Evolutionary conservation across 2,329 filamentous ascomycete species (phyloP).

Genomic region (Arthrobotrys megalospora): DNA sequence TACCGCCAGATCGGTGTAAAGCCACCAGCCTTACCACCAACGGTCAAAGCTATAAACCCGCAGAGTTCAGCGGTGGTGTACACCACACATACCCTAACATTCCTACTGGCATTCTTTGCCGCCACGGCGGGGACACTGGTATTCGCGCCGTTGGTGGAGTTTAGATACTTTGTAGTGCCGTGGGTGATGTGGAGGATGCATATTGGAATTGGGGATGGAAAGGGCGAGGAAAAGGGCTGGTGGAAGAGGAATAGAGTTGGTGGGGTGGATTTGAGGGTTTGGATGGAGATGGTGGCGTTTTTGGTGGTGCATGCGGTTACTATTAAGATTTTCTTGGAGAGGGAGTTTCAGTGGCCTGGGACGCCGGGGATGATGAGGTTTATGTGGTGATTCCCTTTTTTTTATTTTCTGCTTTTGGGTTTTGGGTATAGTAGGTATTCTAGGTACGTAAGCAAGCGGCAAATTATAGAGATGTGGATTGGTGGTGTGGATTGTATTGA

Average conservation of each 20-base stretch:
- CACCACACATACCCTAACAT: conserved; percentile 70
- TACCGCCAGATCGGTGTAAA: conserved; percentile 74
- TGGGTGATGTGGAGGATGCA: conserved; percentile 94
- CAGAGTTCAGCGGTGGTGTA: conserved; percentile 68
- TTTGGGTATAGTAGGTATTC: background rate
- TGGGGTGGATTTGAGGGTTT: conserved; percentile 68
- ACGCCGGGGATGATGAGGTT: conserved; percentile 79
- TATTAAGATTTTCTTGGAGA: conserved; percentile 79
- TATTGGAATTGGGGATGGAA: conserved; percentile 67
- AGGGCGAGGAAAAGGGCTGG: conserved; percentile 18
- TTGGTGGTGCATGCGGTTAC: conserved; percentile 76
- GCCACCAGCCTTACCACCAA: conserved; percentile 46
- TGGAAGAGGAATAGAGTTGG: conserved; percentile 41
- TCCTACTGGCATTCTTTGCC: conserved; percentile 75
- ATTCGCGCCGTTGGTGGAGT: conserved; percentile 92
- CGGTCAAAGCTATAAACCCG: conserved; percentile 61
- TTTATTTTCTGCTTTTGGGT: background rate
- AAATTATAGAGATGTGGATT: too few species aligned
- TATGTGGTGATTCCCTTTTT: conserved; percentile 78
- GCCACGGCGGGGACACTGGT: conserved; percentile 84
- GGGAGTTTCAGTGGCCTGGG: conserved; percentile 77
- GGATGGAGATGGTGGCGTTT: conserved; percentile 80
- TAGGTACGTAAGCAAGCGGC: background rate
- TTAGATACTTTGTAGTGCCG: conserved; percentile 93
- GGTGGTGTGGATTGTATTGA: background rate